These are phyloP conservation scores for Hemileccinum rubropunctum DNA, from an alignment of 768 basidiomycete genomes.

Conservation along the genomic window DNA sequence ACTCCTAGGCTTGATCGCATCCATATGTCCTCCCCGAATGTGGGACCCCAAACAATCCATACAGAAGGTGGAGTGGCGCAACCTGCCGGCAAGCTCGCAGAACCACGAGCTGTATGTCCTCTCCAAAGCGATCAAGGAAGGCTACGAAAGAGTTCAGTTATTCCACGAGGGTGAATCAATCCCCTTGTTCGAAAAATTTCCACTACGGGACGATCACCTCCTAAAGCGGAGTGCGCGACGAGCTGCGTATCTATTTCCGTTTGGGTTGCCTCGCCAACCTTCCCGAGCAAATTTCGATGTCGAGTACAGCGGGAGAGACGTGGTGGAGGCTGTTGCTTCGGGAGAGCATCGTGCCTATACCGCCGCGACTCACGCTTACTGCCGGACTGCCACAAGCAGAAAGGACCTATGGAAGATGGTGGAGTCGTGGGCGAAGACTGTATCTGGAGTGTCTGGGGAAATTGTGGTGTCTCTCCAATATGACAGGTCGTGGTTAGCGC, in stretches of 20 bases:
- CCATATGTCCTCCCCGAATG: conserved; percentile 30
- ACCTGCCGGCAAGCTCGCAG: conserved; percentile 24
- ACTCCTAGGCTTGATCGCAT: conserved; percentile 32
- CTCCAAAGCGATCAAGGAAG: conserved; percentile 27
- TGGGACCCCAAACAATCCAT: conserved; percentile 40
- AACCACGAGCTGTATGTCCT: conserved; percentile 24
- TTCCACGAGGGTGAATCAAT: not conserved
- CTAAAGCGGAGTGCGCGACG: conserved; percentile 12
- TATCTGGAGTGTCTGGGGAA: not conserved
- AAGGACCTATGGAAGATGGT: conserved; percentile 4
- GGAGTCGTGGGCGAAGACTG: conserved; percentile 1
- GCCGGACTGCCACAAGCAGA: not conserved
- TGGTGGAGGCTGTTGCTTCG: not conserved
- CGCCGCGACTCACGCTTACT: conserved; percentile 5
- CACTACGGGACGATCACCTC: conserved; percentile 1
- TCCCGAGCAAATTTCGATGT: not conserved
- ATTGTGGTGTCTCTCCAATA: conserved; percentile 14
- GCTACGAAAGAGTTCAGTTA: conserved; percentile 13
- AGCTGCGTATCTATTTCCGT: not conserved
- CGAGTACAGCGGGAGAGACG: conserved; percentile 4
- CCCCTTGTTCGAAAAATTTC: not conserved
- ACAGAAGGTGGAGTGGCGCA: conserved; percentile 34
- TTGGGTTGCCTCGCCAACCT: not conserved
- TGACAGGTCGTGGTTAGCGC: conserved; percentile 22
- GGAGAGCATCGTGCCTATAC: conserved; percentile 9